Conservation (phyloP, 352 stramenopile species). For the Phytophthora cactorum region DNA sequence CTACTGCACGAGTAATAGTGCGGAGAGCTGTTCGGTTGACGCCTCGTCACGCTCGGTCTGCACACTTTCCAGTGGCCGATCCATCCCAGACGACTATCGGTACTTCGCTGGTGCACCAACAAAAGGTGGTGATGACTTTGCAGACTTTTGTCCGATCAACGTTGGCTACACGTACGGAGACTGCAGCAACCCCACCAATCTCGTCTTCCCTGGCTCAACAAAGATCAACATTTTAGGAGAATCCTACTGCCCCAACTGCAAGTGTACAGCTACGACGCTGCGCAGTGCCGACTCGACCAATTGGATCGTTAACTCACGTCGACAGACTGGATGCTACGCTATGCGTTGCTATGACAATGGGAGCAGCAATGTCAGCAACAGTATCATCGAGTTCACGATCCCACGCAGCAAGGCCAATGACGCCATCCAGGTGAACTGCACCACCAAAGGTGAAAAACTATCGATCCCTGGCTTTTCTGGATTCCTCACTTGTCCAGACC, state of each 20-base stretch:
- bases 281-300: constrained; percentile 61
- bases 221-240: constrained; percentile 82
- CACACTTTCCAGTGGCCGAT: constrained; percentile 45
- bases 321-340: constrained; percentile 79
- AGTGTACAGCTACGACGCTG: constrained; percentile 72
- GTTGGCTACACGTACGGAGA: constrained; percentile 71
- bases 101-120: constrained; percentile 65
- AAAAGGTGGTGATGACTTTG: constrained; percentile 64
- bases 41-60: constrained; percentile 73
- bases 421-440: constrained; percentile 53
- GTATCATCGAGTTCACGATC: constrained; percentile 56
- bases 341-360: constrained; percentile 61
- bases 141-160: constrained; percentile 84
- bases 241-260: constrained; percentile 74
- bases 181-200: constrained; percentile 65
- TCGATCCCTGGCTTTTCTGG: constrained; percentile 59
- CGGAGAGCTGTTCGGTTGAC: constrained; percentile 82
- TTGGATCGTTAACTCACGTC: constrained; percentile 62
- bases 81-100: constrained; percentile 57
- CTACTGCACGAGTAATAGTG: constrained; percentile 62
- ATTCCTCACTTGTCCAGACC: constrained; percentile 72
- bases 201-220: constrained; percentile 49
- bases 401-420: constrained; percentile 33
- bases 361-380: constrained; percentile 14
- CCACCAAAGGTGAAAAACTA: constrained; percentile 45